Evolutionary conservation across 768 basidiomycete genomes (phyloP), one percentile per base, ranked within the genome.

Genomic region (Hypholoma fasciculare): DNA sequence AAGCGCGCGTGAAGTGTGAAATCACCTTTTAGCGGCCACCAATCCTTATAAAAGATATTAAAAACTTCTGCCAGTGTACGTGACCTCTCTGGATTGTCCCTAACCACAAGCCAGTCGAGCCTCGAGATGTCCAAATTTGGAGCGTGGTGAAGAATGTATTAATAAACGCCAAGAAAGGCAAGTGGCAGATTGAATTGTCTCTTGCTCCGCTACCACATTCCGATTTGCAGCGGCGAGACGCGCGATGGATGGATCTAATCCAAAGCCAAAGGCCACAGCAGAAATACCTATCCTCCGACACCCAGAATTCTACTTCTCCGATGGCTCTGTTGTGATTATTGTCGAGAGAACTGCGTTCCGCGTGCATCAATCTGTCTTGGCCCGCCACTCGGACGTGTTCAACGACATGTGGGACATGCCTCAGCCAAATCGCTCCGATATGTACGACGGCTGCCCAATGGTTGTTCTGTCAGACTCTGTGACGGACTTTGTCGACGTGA

Each of bases 301-400:
- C 56, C 59, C 69, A 37, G 74, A 74, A 12, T 76, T 74, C 59
- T 78, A 76, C 67, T 75, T 73, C 58, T 43, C 66, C 14, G 76
- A 78, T 68, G 75, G 76, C 2, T 78, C 76, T n/a, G 67, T 78
- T 9, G 70, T 76, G 30, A 54, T 76, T 27, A 65, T 74, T n/a
- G 65, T 76, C 4, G 67, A 71, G 48, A 59, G 61, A 37, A 70
- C 68, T 1, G 67, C 71, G 7, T 72, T 78, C 55, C 68, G 72
- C 4, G 61, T 78, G 17, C 76, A 78, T 60, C 71, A 76, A 57
- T 72, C 75, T 3, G 66, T 79, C 37, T 68, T 78, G 13, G 67
- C 70, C n/a, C 65, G 72, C 39, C 74, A 77, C 39, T 77, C 76
- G 2, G 75, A 76, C 4, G 69, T 79, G 37, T 79, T 79, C 59